Base-by-base conservation (phyloP, 108 stramenopile genomes). In the Skeletonema grethae region DNA sequence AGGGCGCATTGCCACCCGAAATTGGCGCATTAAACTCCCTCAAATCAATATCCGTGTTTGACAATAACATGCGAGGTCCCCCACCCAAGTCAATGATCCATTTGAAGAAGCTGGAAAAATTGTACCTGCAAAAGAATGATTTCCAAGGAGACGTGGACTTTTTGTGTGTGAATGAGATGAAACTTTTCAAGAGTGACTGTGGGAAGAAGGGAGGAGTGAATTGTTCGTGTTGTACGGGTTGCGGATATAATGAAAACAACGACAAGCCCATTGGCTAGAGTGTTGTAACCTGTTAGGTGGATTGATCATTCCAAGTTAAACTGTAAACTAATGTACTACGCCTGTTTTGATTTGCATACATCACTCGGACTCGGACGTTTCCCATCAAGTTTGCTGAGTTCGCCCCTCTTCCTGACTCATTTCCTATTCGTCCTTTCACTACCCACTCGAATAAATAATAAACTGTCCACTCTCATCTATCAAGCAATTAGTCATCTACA, bases 91-190 rank as follows among this genome's bases (percentile, higher is more conserved):
- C 73, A 8, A 57, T 80, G 45, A 35, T 36, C 16, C 69, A 70
- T 31, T 43, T 80, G 35, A 63, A 60, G 13, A 53, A 56, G 0
- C 36, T 80, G 2, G 39, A 61, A 4, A 32, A 39, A 34, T 56
- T 80, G 7, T 80, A 74, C 28, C 50, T 80, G 61, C 73, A 80
- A 55, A 73, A 74, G 69, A 80, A 80, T 66, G 25, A 61, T 3
- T 80, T 80, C 63, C 28, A 64, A 4, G 80, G 73, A 20, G 63
- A 74, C 53, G 55, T 73, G 20, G 55, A 75, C 53, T 75, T 69
- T 53, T 13, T 78, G 50, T 79, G 78, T 75, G 58, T 18, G 4
- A 31, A 57, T 29, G 25, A 29, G 31, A 62, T 76, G 32, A 34
- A 69, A 61, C 41, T 35, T 15, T 57, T 82, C 43, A 82, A 69